Conservation (phyloP, 306 rosid species). For the Castanospermum australe region DNA sequence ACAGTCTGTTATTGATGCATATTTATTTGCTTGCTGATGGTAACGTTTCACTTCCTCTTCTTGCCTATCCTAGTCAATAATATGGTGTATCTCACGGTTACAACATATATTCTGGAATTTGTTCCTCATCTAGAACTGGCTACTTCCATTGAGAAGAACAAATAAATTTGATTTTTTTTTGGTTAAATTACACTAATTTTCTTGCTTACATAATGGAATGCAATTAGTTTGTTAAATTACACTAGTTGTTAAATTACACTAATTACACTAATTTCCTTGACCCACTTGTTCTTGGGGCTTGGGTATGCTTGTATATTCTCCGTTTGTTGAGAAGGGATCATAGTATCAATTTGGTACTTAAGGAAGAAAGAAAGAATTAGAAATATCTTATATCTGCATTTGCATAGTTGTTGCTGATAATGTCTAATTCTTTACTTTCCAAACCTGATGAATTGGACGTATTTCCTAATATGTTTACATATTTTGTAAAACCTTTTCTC, state of each 20-base stretch:
- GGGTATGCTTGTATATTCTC: slow-evolving; percentile 35
- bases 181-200: slow-evolving; percentile 6
- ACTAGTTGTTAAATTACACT: too few species aligned
- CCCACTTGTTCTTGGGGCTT: slow-evolving; percentile 50
- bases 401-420: not conserved
- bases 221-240: too few species aligned
- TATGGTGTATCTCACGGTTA: slow-evolving; percentile 3
- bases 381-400: slow-evolving; percentile 16
- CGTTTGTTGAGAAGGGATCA: slow-evolving; percentile 2
- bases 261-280: slow-evolving; percentile 49
- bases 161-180: not conserved
- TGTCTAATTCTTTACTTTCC: not conserved
- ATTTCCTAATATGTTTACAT: not conserved
- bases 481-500: slow-evolving; percentile 2
- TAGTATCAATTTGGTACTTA: not conserved
- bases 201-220: slow-evolving; percentile 43
- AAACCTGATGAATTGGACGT: not conserved
- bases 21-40: slow-evolving; percentile 26
- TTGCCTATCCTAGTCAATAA: slow-evolving; percentile 8
- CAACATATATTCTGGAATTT: not conserved
- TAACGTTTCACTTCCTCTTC: not conserved
- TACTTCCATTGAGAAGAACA: not conserved
- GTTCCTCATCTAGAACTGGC: slow-evolving; percentile 8
- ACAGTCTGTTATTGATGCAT: not conserved
- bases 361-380: not conserved